Evolutionary conservation across 768 basidiomycete species (phyloP).

Genomic region (Amanita muscaria): DNA sequence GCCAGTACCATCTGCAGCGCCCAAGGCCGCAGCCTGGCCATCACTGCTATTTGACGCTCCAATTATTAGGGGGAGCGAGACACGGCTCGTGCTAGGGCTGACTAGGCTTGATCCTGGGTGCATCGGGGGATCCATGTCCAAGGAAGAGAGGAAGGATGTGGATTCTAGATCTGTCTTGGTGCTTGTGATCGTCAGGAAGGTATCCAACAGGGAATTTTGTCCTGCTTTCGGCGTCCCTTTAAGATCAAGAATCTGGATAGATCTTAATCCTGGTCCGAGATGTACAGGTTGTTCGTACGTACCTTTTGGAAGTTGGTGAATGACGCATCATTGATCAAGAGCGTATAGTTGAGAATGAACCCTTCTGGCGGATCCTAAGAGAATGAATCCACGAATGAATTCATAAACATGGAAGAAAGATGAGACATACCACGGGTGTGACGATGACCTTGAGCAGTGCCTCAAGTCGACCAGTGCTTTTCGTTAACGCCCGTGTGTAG

Average conservation of each 20-base stretch:
- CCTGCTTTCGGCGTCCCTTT: slow-evolving; percentile 84
- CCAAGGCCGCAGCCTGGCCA: slow-evolving; percentile 56
- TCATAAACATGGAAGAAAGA: not conserved
- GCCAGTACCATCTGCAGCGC: slow-evolving; percentile 27
- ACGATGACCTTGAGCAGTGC: slow-evolving; percentile 93
- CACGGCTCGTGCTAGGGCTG: slow-evolving; percentile 58
- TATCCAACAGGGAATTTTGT: slow-evolving; percentile 86
- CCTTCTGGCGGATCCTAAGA: slow-evolving; percentile 84
- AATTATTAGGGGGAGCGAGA: slow-evolving; percentile 37
- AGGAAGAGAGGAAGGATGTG: slow-evolving; percentile 84
- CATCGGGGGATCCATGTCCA: slow-evolving; percentile 90
- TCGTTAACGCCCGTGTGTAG: slow-evolving; percentile 75
- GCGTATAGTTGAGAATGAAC: slow-evolving; percentile 92
- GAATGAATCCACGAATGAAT: not conserved
- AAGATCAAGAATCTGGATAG: slow-evolving; percentile 75
- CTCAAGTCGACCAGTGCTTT: slow-evolving; percentile 76
- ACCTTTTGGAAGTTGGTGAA: slow-evolving; percentile 99
- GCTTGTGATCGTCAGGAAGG: slow-evolving; percentile 88
- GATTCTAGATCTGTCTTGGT: slow-evolving; percentile 82
- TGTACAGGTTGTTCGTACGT: not conserved
- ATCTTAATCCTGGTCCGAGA: not conserved
- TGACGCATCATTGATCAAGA: slow-evolving; percentile 89
- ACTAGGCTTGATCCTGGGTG: slow-evolving; percentile 43
- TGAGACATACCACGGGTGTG: slow-evolving; percentile 68
- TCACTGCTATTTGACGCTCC: slow-evolving; percentile 13